A percentile compares a stretch with the other conserved stretches of the same genome.
Evolutionary conservation across 306 rosid species (phyloP).

Genomic region (Fragaria iinumae): DNA sequence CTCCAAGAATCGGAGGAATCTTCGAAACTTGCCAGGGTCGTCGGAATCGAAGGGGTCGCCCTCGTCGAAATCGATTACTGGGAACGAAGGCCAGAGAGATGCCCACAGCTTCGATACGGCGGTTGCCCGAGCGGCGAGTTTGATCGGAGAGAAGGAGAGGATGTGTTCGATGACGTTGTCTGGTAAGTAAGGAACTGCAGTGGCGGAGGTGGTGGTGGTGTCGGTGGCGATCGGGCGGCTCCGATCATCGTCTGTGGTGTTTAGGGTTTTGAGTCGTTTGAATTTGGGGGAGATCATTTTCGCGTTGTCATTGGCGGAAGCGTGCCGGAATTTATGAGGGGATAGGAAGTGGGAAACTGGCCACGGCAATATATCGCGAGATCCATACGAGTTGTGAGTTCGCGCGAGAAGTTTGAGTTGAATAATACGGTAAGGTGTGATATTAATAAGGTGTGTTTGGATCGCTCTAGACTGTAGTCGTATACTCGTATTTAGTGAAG

Average conservation of each 20-base stretch:
- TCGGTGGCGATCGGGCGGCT: neutral
- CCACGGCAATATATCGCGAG: no score
- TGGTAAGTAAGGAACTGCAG: neutral
- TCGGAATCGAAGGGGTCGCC: neutral
- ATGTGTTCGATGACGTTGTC: neutral
- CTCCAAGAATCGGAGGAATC: neutral
- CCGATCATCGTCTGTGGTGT: neutral
- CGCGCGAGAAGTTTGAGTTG: no score
- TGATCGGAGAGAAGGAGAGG: neutral
- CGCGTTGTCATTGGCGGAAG: neutral
- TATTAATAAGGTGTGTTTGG: no score
- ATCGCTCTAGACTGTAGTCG: no score
- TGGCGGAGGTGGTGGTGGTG: neutral
- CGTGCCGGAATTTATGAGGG: no score
- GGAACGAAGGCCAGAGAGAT: neutral
- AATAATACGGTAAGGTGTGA: no score
- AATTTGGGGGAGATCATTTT: neutral
- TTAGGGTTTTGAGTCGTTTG: neutral
- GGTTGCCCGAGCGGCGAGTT: neutral
- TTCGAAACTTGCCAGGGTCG: neutral
- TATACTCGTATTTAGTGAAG: no score
- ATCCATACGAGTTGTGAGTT: no score
- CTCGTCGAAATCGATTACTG: neutral
- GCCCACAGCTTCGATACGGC: conserved; percentile 9
- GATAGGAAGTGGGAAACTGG: no score